A percentile compares a stretch with the other conserved stretches of the same genome.
phyloP scores from a whole-genome alignment of 106 monocot species.

The Acorus gramineus region DNA sequence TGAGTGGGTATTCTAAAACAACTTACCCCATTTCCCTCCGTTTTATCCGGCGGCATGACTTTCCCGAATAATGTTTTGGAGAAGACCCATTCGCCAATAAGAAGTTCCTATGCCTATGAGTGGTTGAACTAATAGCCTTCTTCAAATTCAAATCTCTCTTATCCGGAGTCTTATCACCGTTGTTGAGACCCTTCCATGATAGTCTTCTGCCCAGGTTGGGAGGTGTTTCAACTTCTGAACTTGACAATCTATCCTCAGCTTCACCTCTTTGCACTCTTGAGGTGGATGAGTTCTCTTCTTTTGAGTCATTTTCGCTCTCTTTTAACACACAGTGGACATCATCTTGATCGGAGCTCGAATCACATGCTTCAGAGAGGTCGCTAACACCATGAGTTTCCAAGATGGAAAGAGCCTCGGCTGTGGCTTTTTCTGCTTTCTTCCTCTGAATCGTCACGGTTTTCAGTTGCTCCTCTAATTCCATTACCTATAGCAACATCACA shows the following conservation, averaged over 20 bases:
- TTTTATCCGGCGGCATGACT: slow-evolving; percentile 77
- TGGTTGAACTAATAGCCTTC: slow-evolving; percentile 19
- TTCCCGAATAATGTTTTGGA: slow-evolving; percentile 46
- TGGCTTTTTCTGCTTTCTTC: slow-evolving; percentile 81
- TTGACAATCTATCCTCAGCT: slow-evolving; percentile 52
- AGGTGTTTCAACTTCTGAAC: slow-evolving; percentile 34
- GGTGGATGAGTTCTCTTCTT: slow-evolving; percentile 22
- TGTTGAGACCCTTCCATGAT: slow-evolving; percentile 62
- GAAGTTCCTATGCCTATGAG: slow-evolving; percentile 24
- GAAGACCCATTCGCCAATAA: slow-evolving; percentile 28
- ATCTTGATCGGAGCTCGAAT: slow-evolving; percentile 63
- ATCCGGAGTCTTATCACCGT: slow-evolving; percentile 28
- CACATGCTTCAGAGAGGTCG: slow-evolving; percentile 37
- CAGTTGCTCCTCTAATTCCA: slow-evolving; percentile 78
- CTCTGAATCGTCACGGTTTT: slow-evolving; percentile 57
- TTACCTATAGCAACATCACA: slow-evolving; percentile 33
- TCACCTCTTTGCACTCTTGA: slow-evolving; percentile 35
- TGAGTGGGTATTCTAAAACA: background rate
- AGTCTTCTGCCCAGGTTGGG: slow-evolving; percentile 31
- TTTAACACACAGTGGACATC: slow-evolving; percentile 7
- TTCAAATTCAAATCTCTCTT: slow-evolving; percentile 43
- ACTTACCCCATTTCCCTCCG: slow-evolving; percentile 32
- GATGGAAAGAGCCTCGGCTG: slow-evolving; percentile 62
- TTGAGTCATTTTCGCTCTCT: slow-evolving; percentile 12
- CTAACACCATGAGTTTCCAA: slow-evolving; percentile 57